phyloP scores from a whole-genome alignment of 1,139 yeast genomes.

The Candida anutae region DNA sequence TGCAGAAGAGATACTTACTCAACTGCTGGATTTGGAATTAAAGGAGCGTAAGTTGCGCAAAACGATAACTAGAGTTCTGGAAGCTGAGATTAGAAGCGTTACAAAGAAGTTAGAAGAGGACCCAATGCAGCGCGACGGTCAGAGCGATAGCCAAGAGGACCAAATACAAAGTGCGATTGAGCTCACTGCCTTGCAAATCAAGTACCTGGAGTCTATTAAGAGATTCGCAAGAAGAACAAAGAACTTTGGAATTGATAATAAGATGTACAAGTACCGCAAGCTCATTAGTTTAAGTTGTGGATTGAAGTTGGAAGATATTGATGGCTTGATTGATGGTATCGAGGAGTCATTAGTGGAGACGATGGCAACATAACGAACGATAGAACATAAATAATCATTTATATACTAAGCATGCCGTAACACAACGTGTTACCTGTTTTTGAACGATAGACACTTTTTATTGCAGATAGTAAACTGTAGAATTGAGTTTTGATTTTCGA shows the following conservation, averaged over 20 bases:
- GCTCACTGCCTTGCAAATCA: slow-evolving; percentile 46
- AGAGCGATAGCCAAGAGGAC: slow-evolving; percentile 14
- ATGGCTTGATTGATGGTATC: slow-evolving; percentile 45
- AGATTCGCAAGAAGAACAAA: slow-evolving; percentile 30
- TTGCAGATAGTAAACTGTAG: no score
- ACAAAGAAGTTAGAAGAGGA: slow-evolving; percentile 40
- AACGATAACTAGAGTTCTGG: slow-evolving; percentile 33
- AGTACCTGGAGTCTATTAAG: slow-evolving; percentile 37
- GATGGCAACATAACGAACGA: neutral
- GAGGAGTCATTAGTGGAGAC: slow-evolving; percentile 3
- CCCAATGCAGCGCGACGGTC: slow-evolving; percentile 7
- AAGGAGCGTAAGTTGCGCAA: slow-evolving; percentile 27
- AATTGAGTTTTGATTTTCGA: no score
- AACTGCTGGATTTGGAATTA: slow-evolving; percentile 22
- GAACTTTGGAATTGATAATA: slow-evolving; percentile 35
- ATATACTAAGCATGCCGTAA: no score
- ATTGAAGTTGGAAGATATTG: slow-evolving; percentile 71
- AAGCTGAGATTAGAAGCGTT: slow-evolving; percentile 41
- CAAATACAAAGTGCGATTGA: slow-evolving; percentile 26
- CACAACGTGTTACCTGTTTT: no score
- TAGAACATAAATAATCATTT: no score
- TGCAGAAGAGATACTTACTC: slow-evolving; percentile 11
- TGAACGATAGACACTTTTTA: no score
- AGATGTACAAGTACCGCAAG: slow-evolving; percentile 75
- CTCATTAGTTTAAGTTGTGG: slow-evolving; percentile 81